Evolutionary conservation across 1,139 yeast genomes (phyloP).

Genomic region (Torulaspora pretoriensis): DNA sequence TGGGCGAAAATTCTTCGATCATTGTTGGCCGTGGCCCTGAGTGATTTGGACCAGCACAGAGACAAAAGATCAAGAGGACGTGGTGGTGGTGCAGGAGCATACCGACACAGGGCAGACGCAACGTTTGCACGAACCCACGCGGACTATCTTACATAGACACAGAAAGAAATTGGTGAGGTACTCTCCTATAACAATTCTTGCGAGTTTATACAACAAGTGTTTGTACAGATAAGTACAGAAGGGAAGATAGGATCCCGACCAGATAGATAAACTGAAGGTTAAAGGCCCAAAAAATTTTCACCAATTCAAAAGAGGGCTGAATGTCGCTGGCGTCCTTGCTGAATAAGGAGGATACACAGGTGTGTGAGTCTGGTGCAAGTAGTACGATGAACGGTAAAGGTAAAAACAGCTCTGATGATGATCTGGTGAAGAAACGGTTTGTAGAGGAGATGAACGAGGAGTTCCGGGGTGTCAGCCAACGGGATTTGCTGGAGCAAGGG

Average conservation of each 20-base stretch:
- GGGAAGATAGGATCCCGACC: background rate
- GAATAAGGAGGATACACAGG: conserved; percentile 24
- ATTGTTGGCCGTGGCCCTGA: conserved; percentile 8
- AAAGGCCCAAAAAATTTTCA: conserved; percentile 2
- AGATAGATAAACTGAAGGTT: background rate
- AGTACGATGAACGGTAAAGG: conserved; percentile 7
- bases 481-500: conserved; percentile 29
- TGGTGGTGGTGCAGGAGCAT: conserved; percentile 9
- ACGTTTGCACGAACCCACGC: background rate
- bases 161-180: background rate
- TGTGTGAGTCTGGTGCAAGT: conserved; percentile 4
- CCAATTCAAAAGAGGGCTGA: background rate
- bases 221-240: background rate
- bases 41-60: conserved; percentile 13
- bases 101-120: conserved; percentile 3
- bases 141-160: background rate
- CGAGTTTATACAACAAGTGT: background rate
- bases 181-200: background rate
- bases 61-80: conserved; percentile 10
- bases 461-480: conserved; percentile 21
- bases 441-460: conserved; percentile 23
- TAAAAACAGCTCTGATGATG: background rate
- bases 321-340: conserved; percentile 32
- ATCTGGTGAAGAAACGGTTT: conserved; percentile 12
- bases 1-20: conserved; percentile 5